Evolutionary conservation across 208 protist species (phyloP), one percentile per base, ranked within the genome.

Genomic region (Trypanosoma lewisi): DNA sequence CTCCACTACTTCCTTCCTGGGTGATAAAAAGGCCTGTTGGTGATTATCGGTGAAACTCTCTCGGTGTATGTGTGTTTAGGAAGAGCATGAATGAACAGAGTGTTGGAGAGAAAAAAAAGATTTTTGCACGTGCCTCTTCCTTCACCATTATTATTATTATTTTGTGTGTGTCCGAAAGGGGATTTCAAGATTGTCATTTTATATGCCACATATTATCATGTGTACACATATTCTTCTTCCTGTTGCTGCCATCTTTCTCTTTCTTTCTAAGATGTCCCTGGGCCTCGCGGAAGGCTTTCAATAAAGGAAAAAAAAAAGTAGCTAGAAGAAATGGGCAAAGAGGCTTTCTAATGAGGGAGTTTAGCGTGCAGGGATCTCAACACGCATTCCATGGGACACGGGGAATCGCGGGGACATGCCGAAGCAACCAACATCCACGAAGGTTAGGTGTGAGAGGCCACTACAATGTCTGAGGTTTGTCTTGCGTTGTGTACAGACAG

Each of bases 401-500:
- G n/a, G 19, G 6, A 34, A 21, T 9, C 33, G 57, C n/a, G 62
- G 58, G 4, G 2, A 37, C 33, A 37, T 58, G 9, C 28, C 63
- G 27, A 52, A 25, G 37, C 54, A 63, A 34, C 55, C 45, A 1
- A 55, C 27, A 9, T 44, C 54, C 0, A n/a, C 65, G 2, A 59
- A 55, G 25, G 44, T 34, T 4, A 50, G 8, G 47, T 19, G 36
- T 44, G 55, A 63, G 17, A 62, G 28, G 39, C 4, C 41, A 16
- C 27, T 70, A 4, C 55, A 55, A 45, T 70, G 54, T 31, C 42
- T 39, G 1, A 54, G 28, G 33, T 8, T 62, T 23, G 42, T 70
- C 16, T 28, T 28, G 31, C 65, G 54, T 4, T 59, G 54, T 37
- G 42, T 63, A 16, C 21, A 59, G 33, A 19, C 4, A 17, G 54